phyloP scores from a whole-genome alignment of 805 yeast genomes.

The Wickerhamomyces bovis region DNA sequence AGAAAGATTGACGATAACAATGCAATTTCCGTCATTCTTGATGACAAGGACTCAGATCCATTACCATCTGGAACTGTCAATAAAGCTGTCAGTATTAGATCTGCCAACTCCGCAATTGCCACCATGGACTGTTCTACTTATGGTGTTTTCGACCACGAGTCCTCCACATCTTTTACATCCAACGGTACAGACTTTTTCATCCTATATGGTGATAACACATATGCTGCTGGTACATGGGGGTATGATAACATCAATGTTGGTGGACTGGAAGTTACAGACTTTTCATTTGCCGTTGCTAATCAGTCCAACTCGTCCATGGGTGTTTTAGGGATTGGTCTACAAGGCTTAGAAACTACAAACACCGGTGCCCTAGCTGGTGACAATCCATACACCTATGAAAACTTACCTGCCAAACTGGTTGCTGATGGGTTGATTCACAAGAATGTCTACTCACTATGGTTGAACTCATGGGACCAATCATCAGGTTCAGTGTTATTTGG shows the following conservation, averaged over 20 bases:
- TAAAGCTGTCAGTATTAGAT: slow-evolving; percentile 4
- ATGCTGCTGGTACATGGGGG: slow-evolving; percentile 32
- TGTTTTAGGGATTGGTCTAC: slow-evolving; percentile 69
- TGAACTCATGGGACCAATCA: slow-evolving; percentile 37
- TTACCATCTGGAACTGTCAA: slow-evolving; percentile 1
- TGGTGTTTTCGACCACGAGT: slow-evolving; percentile 32
- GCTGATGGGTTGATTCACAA: slow-evolving; percentile 49
- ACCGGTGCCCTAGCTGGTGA: slow-evolving; percentile 23
- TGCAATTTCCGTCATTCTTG: neutral
- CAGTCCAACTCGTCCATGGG: slow-evolving; percentile 57
- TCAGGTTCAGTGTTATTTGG: slow-evolving; percentile 65
- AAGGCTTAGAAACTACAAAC: slow-evolving; percentile 61
- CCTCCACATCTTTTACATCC: slow-evolving; percentile 28
- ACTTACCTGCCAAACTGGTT: slow-evolving; percentile 59
- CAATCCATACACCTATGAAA: slow-evolving; percentile 42
- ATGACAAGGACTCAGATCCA: neutral
- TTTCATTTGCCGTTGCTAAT: slow-evolving; percentile 73
- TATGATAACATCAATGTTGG: slow-evolving; percentile 54
- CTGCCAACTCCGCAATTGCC: slow-evolving; percentile 11
- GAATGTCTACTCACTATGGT: slow-evolving; percentile 55
- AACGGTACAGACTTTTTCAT: slow-evolving; percentile 35
- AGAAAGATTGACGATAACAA: slow-evolving; percentile 5
- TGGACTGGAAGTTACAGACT: slow-evolving; percentile 41
- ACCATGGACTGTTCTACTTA: slow-evolving; percentile 32
- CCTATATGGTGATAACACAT: slow-evolving; percentile 43